A percentile compares a stretch with the other conserved stretches of the same genome.
Conservation (phyloP, 345 rosid species). For the Hibiscus tridactylites region DNA sequence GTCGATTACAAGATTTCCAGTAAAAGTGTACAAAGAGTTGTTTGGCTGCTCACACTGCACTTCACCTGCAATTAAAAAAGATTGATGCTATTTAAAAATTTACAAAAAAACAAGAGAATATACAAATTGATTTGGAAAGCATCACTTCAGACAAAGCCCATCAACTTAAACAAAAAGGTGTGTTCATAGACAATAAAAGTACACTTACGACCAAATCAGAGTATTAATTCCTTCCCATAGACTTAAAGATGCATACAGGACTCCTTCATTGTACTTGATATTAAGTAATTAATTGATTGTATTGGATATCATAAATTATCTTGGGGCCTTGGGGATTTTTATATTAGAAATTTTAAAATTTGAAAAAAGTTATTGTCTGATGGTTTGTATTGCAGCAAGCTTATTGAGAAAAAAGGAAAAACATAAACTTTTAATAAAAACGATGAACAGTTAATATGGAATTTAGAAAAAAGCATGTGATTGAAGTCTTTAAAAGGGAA, state of each 20-base stretch:
- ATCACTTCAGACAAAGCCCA: not conserved
- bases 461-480: no score
- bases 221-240: not conserved
- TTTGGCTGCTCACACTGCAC: slow-evolving; percentile 99
- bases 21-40: slow-evolving; percentile 94
- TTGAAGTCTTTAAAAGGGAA: no score
- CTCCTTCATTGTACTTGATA: not conserved
- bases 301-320: not conserved
- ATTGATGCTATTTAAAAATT: slow-evolving; percentile 6
- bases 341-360: not conserved
- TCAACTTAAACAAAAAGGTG: not conserved
- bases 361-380: no score
- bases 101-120: not conserved
- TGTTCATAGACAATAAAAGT: not conserved
- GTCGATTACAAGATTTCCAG: slow-evolving; percentile 84
- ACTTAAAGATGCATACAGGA: not conserved
- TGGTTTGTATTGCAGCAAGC: no score
- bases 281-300: not conserved
- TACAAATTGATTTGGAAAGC: not conserved
- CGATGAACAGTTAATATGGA: no score
- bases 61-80: slow-evolving; percentile 64
- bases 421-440: no score
- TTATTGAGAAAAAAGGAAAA: no score
- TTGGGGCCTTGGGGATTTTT: not conserved
- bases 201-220: not conserved